Evolutionary conservation across 768 basidiomycete genomes (phyloP).

Genomic region (Boletus tylopilopsis): DNA sequence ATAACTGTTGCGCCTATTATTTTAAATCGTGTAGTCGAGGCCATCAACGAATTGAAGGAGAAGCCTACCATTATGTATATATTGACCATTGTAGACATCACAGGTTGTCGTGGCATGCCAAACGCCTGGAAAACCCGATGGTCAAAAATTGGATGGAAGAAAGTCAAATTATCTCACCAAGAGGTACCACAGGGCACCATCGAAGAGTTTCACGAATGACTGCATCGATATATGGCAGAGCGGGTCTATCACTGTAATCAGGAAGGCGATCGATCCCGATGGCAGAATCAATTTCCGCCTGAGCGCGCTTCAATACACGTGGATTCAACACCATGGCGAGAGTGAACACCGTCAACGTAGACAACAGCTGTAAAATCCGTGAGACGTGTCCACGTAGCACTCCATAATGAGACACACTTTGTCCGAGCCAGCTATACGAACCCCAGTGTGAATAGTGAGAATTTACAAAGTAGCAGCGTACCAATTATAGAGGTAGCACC

Average conservation of each 20-base stretch:
- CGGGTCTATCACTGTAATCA: conserved; percentile 1
- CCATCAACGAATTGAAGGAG: neutral
- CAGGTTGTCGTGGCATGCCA: conserved; percentile 18
- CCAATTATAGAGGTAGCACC: neutral
- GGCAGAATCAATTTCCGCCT: neutral
- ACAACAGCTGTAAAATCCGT: neutral
- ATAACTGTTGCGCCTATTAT: conserved; percentile 8
- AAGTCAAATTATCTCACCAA: neutral
- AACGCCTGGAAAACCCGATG: conserved; percentile 7
- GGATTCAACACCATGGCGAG: conserved; percentile 6
- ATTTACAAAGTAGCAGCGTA: neutral
- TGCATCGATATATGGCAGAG: conserved; percentile 8
- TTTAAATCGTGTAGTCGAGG: neutral
- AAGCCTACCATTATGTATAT: conserved; percentile 31
- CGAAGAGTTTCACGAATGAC: conserved; percentile 5
- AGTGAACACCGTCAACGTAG: conserved; percentile 1
- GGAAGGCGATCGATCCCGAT: neutral
- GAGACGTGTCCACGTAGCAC: neutral
- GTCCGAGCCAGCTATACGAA: neutral
- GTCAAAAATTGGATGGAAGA: no score
- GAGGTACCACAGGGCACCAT: neutral
- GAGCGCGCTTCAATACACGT: conserved; percentile 3
- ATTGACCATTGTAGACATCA: conserved; percentile 25
- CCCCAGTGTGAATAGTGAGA: neutral
- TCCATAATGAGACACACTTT: neutral